These are phyloP conservation scores for Ustilago bromivora DNA, from an alignment of 1,284 basidiomycete species.

Conservation along the genomic window DNA sequence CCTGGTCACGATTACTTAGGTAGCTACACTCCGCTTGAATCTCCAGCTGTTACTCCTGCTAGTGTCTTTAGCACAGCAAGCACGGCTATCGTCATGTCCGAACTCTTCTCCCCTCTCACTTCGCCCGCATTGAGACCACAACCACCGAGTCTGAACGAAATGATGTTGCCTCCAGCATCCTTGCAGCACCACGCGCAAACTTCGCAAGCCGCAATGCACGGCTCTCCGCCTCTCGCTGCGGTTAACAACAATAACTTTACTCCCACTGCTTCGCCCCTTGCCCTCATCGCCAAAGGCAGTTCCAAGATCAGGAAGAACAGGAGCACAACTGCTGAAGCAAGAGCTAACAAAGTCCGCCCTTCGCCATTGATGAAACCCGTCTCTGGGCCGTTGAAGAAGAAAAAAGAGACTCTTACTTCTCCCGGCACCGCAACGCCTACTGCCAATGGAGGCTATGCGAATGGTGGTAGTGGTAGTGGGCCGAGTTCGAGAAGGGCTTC, in stretches of 20 bases:
- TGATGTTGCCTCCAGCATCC: constrained; percentile 57
- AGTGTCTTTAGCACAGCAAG: constrained; percentile 69
- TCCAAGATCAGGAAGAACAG: constrained; percentile 59
- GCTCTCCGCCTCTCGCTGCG: constrained; percentile 41
- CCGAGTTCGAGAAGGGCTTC: constrained; percentile 36
- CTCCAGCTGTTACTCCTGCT: constrained; percentile 65
- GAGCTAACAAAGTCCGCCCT: constrained; percentile 62
- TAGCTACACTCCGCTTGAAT: constrained; percentile 60
- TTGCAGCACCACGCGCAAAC: constrained; percentile 61
- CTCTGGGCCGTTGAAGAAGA: constrained; percentile 41
- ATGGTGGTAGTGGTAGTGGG: constrained; percentile 16
- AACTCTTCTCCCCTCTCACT: constrained; percentile 75
- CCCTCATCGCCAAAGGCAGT: constrained; percentile 49
- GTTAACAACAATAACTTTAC: constrained; percentile 40
- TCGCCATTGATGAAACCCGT: constrained; percentile 67
- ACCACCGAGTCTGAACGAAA: constrained; percentile 53
- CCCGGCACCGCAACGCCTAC: constrained; percentile 28
- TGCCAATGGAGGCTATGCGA: constrained; percentile 17
- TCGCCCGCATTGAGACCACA: constrained; percentile 74
- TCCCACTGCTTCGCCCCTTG: constrained; percentile 58
- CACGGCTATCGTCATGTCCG: constrained; percentile 69
- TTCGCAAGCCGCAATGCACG: constrained; percentile 25
- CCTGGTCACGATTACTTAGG: constrained; percentile 36
- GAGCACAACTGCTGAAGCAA: constrained; percentile 58
- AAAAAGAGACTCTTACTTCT: constrained; percentile 39